Evolutionary conservation across 148 eudicot species (phyloP).

Genomic region (Rhododendron griersonianum): DNA sequence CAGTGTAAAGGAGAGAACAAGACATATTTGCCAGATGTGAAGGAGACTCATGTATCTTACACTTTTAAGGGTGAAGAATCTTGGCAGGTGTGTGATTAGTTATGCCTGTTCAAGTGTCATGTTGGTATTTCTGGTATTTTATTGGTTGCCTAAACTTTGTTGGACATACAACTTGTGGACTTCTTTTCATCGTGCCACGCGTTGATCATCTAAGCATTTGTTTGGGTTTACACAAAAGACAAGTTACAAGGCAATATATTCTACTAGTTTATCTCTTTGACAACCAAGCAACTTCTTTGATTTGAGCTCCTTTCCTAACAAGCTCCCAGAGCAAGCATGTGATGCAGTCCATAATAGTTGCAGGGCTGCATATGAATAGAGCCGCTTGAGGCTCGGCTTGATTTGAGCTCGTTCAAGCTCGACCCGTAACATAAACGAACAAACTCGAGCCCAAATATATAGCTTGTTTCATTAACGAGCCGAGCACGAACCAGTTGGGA

Average conservation of each 20-base stretch:
- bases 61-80: constrained; percentile 62
- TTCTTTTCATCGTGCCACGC: neutral
- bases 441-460: neutral
- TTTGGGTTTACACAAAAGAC: neutral
- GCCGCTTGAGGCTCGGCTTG: no score
- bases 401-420: neutral
- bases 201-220: neutral
- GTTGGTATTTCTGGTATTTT: neutral
- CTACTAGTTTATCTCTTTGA: neutral
- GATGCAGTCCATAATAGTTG: neutral
- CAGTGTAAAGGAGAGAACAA: constrained; percentile 50
- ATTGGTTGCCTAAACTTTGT: neutral
- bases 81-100: constrained; percentile 52
- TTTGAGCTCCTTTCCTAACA: neutral
- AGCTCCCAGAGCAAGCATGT: neutral
- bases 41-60: constrained; percentile 28
- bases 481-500: no score
- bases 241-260: neutral
- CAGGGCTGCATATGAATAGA: neutral
- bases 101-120: neutral
- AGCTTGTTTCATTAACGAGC: neutral
- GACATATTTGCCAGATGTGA: constrained; percentile 54
- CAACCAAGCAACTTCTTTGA: neutral
- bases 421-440: neutral
- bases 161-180: neutral